These are phyloP conservation scores for Candida methanosorbosa DNA, from an alignment of 805 yeast species.

Conservation along the genomic window DNA sequence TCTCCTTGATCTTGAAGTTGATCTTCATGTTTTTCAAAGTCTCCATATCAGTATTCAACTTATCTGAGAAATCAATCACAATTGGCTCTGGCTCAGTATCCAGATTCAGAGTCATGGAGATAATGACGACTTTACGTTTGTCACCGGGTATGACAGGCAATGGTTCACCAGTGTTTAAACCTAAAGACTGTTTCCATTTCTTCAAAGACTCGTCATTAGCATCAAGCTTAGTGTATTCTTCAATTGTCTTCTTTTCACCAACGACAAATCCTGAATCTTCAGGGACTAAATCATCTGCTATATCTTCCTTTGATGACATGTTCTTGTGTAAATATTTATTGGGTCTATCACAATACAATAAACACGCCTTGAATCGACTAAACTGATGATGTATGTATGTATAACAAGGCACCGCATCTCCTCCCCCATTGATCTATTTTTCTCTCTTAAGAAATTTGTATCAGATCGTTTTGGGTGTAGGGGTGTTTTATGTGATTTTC, in stretches of 20 bases:
- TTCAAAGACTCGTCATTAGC: slow-evolving; percentile 86
- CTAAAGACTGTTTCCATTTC: slow-evolving; percentile 87
- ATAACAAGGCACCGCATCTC: no score
- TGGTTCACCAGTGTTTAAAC: slow-evolving; percentile 50
- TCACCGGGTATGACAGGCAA: slow-evolving; percentile 67
- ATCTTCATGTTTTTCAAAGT: slow-evolving; percentile 42
- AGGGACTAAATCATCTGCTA: slow-evolving; percentile 50
- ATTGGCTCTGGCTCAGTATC: slow-evolving; percentile 65
- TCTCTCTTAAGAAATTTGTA: no score
- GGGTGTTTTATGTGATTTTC: no score
- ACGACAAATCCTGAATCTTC: slow-evolving; percentile 59
- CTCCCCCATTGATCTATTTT: no score
- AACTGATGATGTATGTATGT: no score
- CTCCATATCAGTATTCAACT: slow-evolving; percentile 41
- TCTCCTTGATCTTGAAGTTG: slow-evolving; percentile 72
- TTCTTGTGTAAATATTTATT: slow-evolving; percentile 1
- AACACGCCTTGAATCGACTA: no score
- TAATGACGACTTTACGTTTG: slow-evolving; percentile 66
- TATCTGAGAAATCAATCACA: slow-evolving; percentile 51
- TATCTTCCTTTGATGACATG: background rate
- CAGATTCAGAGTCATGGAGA: slow-evolving; percentile 64
- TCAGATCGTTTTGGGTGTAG: no score
- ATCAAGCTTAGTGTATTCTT: slow-evolving; percentile 74
- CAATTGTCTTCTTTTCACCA: slow-evolving; percentile 68
- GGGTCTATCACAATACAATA: no score